Evolutionary conservation across 495 filamentous ascomycete genomes (phyloP), one percentile per base, ranked within the genome.

Genomic region (Penicillium parvum): DNA sequence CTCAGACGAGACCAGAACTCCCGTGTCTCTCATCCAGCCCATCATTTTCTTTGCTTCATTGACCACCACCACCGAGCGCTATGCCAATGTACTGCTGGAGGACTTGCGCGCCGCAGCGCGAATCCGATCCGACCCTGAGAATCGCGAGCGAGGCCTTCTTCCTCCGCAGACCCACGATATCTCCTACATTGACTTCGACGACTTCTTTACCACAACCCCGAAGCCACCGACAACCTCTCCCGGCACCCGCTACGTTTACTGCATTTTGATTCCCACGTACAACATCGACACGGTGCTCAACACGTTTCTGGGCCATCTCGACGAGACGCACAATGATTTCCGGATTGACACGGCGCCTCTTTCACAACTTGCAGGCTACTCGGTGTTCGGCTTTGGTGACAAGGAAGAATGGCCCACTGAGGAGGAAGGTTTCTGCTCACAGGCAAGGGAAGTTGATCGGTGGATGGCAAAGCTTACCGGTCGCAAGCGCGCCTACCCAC

Each of bases 401-500:
- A 79, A 77, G 41, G 85, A 90, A 58, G 88, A 84, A 32, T 97
- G 91, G 91, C 86, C 88, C 2, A 87, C 83, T 0, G 88, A 90
- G 54, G 82, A 85, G 41, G 87, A 94, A 50, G 91, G 90, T 0
- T 97, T 87, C 63, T 96, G 91, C 57, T 86, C 83, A 21, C 90
- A 97, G 57, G 91, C 90, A 0, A 83, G 81, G 53, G 82, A 92
- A 40, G 72, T 92, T 1, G 91, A 97, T 53, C 90, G 83, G 56
- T 97, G 91, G 92, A 85, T 97, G 81, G 90, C 91, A 23, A 92
- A 84, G 53, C 70, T 97, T 41, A 95, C 88, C 0, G 85, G 80
- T 3, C 74, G 80, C 47, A 92, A 86, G 62, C 64, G 83, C 38
- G 83, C 88, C 0, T 96, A 82, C 52, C 92, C 91, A 2, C 65